These are phyloP conservation scores for Pythium apleroticum DNA, from an alignment of 352 stramenopile species.

Conservation along the genomic window DNA sequence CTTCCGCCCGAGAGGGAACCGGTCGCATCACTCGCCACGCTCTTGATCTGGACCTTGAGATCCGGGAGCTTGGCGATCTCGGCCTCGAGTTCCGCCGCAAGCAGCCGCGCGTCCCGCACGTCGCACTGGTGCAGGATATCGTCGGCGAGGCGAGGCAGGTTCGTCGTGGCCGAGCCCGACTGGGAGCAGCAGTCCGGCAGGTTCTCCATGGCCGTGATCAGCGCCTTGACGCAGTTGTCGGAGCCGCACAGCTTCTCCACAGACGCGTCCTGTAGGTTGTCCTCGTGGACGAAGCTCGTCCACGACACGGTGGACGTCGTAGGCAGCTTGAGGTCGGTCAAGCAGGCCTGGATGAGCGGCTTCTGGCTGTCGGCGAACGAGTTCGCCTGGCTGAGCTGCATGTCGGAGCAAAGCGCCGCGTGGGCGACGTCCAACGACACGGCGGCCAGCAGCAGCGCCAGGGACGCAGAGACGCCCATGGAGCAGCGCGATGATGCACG, in stretches of 20 bases:
- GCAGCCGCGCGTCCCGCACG: slow-evolving; percentile 22
- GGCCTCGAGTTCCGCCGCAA: slow-evolving; percentile 25
- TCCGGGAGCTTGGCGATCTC: slow-evolving; percentile 32
- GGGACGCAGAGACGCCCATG: background rate
- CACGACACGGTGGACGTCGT: slow-evolving; percentile 6
- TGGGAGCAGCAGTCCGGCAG: slow-evolving; percentile 29
- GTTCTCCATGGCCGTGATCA: slow-evolving; percentile 31
- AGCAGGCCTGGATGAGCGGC: slow-evolving; percentile 22
- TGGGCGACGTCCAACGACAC: background rate
- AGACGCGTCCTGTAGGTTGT: slow-evolving; percentile 21
- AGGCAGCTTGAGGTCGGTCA: slow-evolving; percentile 19
- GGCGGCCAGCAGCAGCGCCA: background rate
- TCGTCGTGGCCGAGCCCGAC: slow-evolving; percentile 8
- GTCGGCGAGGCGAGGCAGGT: slow-evolving; percentile 28
- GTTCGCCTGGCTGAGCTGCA: slow-evolving; percentile 2
- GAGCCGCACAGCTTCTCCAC: slow-evolving; percentile 22
- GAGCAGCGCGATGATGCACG: background rate
- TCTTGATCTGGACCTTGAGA: slow-evolving; percentile 35
- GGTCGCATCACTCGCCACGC: background rate
- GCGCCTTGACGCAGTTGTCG: slow-evolving; percentile 25
- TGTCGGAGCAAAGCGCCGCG: slow-evolving; percentile 23
- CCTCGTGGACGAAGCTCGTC: slow-evolving; percentile 24
- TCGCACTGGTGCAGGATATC: slow-evolving; percentile 34
- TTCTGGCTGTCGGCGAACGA: slow-evolving; percentile 21
- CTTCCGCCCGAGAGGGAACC: slow-evolving; percentile 1